Conservation (phyloP, 768 basidiomycete genomes). For the Pulveroboletus sp. region DNA sequence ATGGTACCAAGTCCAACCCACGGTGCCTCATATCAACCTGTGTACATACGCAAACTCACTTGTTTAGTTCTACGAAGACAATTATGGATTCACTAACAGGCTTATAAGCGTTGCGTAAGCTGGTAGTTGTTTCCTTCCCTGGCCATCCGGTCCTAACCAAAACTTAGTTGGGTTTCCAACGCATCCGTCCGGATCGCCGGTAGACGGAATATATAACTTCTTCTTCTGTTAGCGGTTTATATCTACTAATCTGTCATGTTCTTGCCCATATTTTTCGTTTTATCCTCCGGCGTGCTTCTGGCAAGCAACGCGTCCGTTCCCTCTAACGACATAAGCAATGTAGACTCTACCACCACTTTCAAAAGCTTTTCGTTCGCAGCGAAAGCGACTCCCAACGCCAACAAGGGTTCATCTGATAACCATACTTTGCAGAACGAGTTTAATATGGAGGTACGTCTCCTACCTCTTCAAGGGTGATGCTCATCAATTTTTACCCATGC, state of each 20-base stretch:
- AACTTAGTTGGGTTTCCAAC: conserved; percentile 17
- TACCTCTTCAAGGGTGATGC: neutral
- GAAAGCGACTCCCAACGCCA: conserved; percentile 9
- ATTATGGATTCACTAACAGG: neutral
- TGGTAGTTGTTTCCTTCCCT: neutral
- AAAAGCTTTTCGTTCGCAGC: conserved; percentile 22
- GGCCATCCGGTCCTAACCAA: conserved; percentile 2
- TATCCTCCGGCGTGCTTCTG: conserved; percentile 28
- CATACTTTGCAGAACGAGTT: conserved; percentile 22
- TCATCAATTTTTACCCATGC: neutral
- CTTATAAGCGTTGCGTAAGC: neutral
- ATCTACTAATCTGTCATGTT: conserved; percentile 12
- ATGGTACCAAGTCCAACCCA: no score
- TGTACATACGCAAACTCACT: no score
- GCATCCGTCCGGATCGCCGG: neutral
- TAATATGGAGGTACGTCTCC: conserved; percentile 26
- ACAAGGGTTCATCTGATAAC: conserved; percentile 22
- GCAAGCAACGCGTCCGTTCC: conserved; percentile 28
- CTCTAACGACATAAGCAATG: neutral
- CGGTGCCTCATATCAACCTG: no score
- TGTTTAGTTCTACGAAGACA: no score
- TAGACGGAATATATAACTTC: conserved; percentile 1
- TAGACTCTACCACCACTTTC: conserved; percentile 5
- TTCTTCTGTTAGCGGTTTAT: neutral
- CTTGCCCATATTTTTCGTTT: conserved; percentile 4